Percentiles rank a stretch among this genome's conserved stretches.
phyloP scores from a whole-genome alignment of 1,139 yeast species.

The Ogataea hybrid region DNA sequence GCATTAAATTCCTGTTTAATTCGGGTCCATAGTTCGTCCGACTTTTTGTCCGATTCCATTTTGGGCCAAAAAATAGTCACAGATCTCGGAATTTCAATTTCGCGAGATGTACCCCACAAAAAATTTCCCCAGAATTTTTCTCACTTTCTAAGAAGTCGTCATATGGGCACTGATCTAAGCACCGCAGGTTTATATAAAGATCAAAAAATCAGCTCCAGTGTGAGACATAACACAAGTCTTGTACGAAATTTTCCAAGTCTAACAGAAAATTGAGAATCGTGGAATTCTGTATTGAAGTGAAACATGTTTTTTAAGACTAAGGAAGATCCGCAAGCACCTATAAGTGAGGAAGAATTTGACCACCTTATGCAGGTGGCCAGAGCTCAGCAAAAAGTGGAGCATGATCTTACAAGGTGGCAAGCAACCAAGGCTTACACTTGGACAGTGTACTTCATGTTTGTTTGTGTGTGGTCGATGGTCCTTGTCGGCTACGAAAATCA shows the following conservation, averaged over 20 bases:
- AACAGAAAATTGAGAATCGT: not conserved
- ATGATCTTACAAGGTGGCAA: constrained; percentile 9
- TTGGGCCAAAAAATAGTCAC: not conserved
- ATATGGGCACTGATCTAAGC: not conserved
- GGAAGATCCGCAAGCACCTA: not conserved
- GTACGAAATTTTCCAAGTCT: not conserved
- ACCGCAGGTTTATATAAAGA: not conserved
- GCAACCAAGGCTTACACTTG: constrained; percentile 8
- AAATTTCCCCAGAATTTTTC: not conserved
- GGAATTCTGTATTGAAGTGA: not conserved
- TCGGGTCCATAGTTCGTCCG: not conserved
- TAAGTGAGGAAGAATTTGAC: constrained; percentile 8
- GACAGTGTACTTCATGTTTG: constrained; percentile 5
- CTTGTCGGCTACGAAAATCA: constrained; percentile 22
- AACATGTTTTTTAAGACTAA: not conserved
- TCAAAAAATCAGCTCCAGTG: not conserved
- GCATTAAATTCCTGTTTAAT: not conserved
- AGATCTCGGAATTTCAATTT: not conserved
- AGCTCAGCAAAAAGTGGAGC: constrained; percentile 12
- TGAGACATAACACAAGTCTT: not conserved
- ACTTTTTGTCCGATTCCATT: not conserved
- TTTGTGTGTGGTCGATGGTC: constrained; percentile 22
- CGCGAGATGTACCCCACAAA: constrained; percentile 1
- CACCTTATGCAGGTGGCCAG: constrained; percentile 7
- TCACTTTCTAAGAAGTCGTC: not conserved